Evolutionary conservation across 1,284 basidiomycete genomes (phyloP), one percentile per base, ranked within the genome.

Genomic region (Neonothopanus nambi): DNA sequence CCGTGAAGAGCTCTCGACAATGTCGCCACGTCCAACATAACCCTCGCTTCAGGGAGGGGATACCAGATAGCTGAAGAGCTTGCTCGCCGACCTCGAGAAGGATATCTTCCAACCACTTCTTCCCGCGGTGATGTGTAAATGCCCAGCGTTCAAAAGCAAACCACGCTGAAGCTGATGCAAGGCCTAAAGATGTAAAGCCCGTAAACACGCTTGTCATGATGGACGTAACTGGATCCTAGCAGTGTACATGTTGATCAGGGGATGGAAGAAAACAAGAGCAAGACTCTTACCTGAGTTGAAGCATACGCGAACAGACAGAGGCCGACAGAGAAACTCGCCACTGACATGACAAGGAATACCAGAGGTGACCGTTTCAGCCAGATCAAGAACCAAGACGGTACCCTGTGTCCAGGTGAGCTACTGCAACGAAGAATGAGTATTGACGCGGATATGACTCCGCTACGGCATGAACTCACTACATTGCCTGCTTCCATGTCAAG

Each of bases 301-400:
- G 85, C 80, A 61, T 86, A 87, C 4, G 82, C 74, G 59, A 88
- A 87, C 23, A 83, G 74, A 49, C 83, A 82, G 20, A 89, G 73
- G 8, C 86, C 86, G 28, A 85, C 76, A 0, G 84, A 87, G 63
- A 89, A 89, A 62, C 82, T 85, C 9, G 84, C 82, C 26, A 88
- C 85, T 36, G 85, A 87, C 60, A 87, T 72, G 38, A 88, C 85
- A 45, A 89, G 75, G 67, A 88, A 87, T 48, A 87, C 83, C 37
- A 88, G 73, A 8, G 87, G 87, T 1, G 85, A 87, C n/a, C 85
- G 73, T 64, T 87, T 87, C 68, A 89, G 88, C 87, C 87, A 90
- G 57, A 88, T 88, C 50, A 85, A 68, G 23, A 89, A 85, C 85
- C 87, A 89, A 85, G 86, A 89, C 0, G 87, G 86, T 15, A 88